Percentiles rank a stretch among this genome's conserved stretches.
Evolutionary conservation across 2,329 filamentous ascomycete genomes (phyloP).

Genomic region (Colletotrichum viniferum): DNA sequence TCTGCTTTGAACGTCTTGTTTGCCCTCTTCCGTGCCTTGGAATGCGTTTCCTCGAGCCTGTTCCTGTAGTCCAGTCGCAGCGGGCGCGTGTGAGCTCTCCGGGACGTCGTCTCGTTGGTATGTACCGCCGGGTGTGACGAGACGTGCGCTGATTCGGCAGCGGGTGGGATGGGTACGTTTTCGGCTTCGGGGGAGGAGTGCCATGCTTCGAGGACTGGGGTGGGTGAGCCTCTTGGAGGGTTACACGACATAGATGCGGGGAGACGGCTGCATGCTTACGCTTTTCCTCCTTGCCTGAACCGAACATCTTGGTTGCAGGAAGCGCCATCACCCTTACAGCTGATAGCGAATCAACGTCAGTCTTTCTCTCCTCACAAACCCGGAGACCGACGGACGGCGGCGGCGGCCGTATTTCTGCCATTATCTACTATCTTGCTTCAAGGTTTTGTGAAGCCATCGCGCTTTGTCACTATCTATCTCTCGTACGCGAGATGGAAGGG

Average conservation of each 20-base stretch:
- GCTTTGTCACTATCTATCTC: not conserved
- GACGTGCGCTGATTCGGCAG: conserved; percentile 64
- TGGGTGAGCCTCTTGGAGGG: not conserved
- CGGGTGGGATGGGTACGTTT: conserved; percentile 47
- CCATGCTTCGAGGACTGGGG: conserved; percentile 36
- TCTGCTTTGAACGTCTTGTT: conserved; percentile 9
- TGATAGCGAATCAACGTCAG: not conserved
- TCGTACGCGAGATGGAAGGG: not conserved
- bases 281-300: conserved; percentile 47
- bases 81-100: not conserved
- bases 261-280: conserved; percentile 23
- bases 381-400: not conserved
- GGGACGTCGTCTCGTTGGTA: conserved; percentile 25
- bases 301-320: conserved; percentile 47
- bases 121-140: conserved; percentile 70
- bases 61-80: conserved; percentile 5
- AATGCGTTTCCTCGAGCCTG: conserved; percentile 4
- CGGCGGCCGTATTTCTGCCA: not conserved
- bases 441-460: not conserved
- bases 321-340: conserved; percentile 63
- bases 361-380: not conserved
- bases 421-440: not conserved
- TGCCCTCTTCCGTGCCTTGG: conserved; percentile 17
- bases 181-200: conserved; percentile 46
- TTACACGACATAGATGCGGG: not conserved